Percentiles rank a stretch among this genome's conserved stretches.
Evolutionary conservation across 1,284 basidiomycete genomes (phyloP).

Genomic region (Tetrapyrgos nigripes): DNA sequence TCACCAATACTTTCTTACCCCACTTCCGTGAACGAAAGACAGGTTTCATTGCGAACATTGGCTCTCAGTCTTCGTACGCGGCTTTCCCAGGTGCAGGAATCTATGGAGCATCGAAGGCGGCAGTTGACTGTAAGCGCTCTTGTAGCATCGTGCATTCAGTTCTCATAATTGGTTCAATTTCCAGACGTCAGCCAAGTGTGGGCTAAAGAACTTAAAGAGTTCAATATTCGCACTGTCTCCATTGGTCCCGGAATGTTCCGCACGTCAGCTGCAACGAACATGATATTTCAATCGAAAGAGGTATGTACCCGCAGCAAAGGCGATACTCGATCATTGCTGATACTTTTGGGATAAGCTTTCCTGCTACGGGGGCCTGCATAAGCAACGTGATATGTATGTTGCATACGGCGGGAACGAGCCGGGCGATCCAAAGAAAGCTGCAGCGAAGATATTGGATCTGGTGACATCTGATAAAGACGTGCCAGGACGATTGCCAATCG

Average conservation of each 20-base stretch:
- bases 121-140: conserved; percentile 13
- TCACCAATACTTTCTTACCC: conserved; percentile 24
- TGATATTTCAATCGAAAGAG: not conserved
- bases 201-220: conserved; percentile 1
- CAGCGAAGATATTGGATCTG: not conserved
- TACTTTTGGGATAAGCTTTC: conserved; percentile 5
- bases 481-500: too few species aligned
- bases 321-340: not conserved
- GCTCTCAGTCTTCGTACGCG: conserved; percentile 15
- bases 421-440: conserved; percentile 5
- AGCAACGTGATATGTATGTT: not conserved
- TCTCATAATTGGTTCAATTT: not conserved
- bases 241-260: conserved; percentile 2
- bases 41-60: conserved; percentile 22
- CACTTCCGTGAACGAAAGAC: conserved; percentile 16
- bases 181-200: conserved; percentile 10
- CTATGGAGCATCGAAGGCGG: conserved; percentile 24
- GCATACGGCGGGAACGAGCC: not conserved
- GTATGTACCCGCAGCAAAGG: not conserved
- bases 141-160: not conserved
- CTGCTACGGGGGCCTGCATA: not conserved
- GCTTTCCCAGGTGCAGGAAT: conserved; percentile 17
- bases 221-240: conserved; percentile 1
- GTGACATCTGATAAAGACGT: not conserved
- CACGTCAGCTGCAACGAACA: not conserved